phyloP scores from a whole-genome alignment of 2,329 filamentous ascomycete genomes.

The Aspergillus piperis region DNA sequence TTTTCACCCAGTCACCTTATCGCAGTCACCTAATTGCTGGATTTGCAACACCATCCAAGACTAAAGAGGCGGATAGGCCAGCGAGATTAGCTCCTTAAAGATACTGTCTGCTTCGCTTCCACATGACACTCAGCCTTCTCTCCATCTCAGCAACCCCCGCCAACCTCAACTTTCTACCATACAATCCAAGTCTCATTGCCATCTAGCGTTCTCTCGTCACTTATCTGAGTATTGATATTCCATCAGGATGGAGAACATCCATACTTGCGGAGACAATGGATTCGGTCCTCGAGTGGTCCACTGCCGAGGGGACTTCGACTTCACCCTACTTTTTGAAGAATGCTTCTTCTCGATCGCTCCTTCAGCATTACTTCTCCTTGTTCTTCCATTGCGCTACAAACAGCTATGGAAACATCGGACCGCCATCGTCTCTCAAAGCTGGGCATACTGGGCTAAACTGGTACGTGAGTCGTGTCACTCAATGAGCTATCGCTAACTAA shows the following conservation, averaged over 20 bases:
- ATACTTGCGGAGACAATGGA: background rate
- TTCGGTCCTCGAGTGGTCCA: background rate
- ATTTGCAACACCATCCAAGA: too few relatives aligned
- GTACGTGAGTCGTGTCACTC: background rate
- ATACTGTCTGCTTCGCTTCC: too few relatives aligned
- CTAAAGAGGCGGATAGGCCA: too few relatives aligned
- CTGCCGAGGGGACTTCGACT: conserved; percentile 15
- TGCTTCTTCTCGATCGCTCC: conserved; percentile 5
- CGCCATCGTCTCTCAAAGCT: background rate
- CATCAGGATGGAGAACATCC: background rate
- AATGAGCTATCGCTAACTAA: too few relatives aligned
- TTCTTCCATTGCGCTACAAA: background rate
- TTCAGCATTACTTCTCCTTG: conserved; percentile 1
- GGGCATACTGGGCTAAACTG: background rate
- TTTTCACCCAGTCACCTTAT: background rate
- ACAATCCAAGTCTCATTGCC: background rate
- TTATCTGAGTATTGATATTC: background rate
- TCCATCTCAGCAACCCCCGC: background rate
- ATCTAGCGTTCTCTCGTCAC: background rate
- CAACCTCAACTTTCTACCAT: background rate
- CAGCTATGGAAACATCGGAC: background rate
- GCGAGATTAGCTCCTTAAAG: background rate
- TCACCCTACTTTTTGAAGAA: conserved; percentile 13
- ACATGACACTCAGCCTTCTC: too few relatives aligned
- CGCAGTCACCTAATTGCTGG: background rate